Evolutionary conservation across 2,329 filamentous ascomycete species (phyloP), one percentile per base, ranked within the genome.

Genomic region (Exophiala lecanii-corni): DNA sequence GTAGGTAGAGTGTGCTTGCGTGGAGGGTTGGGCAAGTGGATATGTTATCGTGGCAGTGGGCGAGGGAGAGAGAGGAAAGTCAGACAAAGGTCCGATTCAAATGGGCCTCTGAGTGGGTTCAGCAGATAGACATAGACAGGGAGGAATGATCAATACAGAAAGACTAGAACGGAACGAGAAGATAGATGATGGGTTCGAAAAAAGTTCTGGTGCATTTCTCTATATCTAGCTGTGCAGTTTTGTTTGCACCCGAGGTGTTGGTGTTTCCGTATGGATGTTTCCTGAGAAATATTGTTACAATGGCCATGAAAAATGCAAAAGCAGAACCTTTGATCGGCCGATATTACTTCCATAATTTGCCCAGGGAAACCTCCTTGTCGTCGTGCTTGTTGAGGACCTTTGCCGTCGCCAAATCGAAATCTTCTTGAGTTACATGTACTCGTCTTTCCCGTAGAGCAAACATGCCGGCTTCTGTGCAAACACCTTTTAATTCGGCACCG

Each of bases 331-430:
- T 18, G 18, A 34, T 35, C 18, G 9, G 30, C 19, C 16, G 28
- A 20, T 10, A 35, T 36, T 51, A 87, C 75, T 86, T 86, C 81
- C 81, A 94, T 60, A 94, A 73, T 72, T 94, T 94, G 63, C 84
- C 85, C 59, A 94, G 74, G 62, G 84, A 89, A 57, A 89, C 86
- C 66, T 95, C 89, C 78, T 97, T 97, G 69, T 98, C 92, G 62
- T 97, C 92, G 66, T 97, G 92, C 78, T 96, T 97, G 80, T 98
- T 97, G 64, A 98, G 78, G 49, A 98, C 91, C 85, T 98, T 98
- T 64, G 92, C 92, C 5, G 92, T 98, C 23, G 92, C 92, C 51
- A 98, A 77, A 66, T 98, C 92, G 65, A 98, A 98, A 69, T 98
- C 92, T 70, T 98, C 92, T 67, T 98, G 92, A 26, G 92, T 98